Evolutionary conservation across 1,284 basidiomycete species (phyloP), one percentile per base, ranked within the genome.

Genomic region (Ustilago shanxiensis): DNA sequence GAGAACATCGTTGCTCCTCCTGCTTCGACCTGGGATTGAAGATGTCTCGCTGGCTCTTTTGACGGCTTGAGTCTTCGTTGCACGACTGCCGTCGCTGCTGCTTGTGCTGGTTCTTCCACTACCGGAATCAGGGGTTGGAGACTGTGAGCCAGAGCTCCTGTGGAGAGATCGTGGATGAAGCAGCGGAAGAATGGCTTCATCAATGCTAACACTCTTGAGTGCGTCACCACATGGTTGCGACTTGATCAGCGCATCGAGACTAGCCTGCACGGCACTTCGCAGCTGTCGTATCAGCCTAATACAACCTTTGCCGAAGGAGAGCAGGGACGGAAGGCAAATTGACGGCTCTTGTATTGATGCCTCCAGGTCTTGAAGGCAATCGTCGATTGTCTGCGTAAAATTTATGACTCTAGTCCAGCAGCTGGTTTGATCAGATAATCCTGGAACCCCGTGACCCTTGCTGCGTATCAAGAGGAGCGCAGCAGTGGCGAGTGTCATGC

Each of bases 401-500:
- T 74, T 71, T 51, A 67, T 71, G 47, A 74, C 18, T 6, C 60
- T 78, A 3, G 64, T 58, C 75, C 71, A 78, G 60, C 75, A 78
- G 26, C 55, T 68, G 2, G 60, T 41, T n/a, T 64, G 44, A 44
- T 65, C 65, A 0, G 71, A 44, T 24, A 78, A 35, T 0, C 75
- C 75, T 1, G 61, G 75, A 0, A 78, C 67, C 1, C 75, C 75
- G n/a, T 56, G 31, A 1, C 75, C 75, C 26, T 65, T 62, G 68
- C 71, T 74, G 14, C 75, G 67, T 45, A 78, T 71, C 26, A 78
- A 44, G 0, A 78, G 55, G 24, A 78, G 60, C 9, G 75, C 56
- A 10, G 64, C 75, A 2, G 75, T 78, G 16, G 75, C 75, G 1
- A 78, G 71, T 37, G 72, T 74, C 71, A 78, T 78, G 64, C 68